A percentile compares a stretch with the other conserved stretches of the same genome.
These are phyloP conservation scores for Dichotomopilus funicola DNA, from an alignment of 2,329 filamentous ascomycete genomes.

Conservation along the genomic window DNA sequence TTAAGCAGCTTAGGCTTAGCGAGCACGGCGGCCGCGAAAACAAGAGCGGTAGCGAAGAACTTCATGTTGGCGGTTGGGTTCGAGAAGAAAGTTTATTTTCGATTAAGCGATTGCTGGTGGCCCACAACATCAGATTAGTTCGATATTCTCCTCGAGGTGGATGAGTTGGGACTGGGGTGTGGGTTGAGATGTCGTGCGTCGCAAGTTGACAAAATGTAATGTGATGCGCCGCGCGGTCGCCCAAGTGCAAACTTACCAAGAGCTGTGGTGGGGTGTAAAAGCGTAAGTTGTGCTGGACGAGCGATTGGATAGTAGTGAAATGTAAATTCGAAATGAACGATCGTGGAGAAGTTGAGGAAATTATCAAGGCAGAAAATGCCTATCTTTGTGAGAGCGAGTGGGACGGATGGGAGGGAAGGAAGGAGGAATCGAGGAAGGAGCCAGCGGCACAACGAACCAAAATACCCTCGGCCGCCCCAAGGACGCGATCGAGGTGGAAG, in stretches of 20 bases:
- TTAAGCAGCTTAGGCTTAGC: constrained; percentile 30
- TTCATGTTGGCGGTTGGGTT: constrained; percentile 33
- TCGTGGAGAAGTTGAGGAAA: constrained; percentile 19
- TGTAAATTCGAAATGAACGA: constrained; percentile 17
- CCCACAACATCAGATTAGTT: constrained; percentile 4
- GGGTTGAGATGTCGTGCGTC: neutral
- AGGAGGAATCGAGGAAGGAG: constrained; percentile 14
- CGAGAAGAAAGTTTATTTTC: constrained; percentile 11
- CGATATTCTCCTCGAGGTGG: neutral
- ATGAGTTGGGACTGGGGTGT: neutral
- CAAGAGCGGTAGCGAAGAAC: constrained; percentile 33
- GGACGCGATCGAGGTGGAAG: constrained; percentile 10
- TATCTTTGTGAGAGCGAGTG: neutral
- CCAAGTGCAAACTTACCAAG: constrained; percentile 8
- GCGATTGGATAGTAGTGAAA: constrained; percentile 10
- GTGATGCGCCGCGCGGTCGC: neutral
- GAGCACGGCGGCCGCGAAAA: constrained; percentile 29
- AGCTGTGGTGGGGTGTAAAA: constrained; percentile 7
- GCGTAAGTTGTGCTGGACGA: neutral
- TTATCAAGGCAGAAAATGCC: constrained; percentile 16
- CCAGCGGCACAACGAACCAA: constrained; percentile 13
- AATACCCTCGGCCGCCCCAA: constrained; percentile 13
- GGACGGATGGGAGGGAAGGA: constrained; percentile 10
- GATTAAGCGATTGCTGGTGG: constrained; percentile 14
- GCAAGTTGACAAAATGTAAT: neutral